These are phyloP conservation scores for Arthroderma sp. DNA, from an alignment of 2,329 filamentous ascomycete species.

Conservation along the genomic window DNA sequence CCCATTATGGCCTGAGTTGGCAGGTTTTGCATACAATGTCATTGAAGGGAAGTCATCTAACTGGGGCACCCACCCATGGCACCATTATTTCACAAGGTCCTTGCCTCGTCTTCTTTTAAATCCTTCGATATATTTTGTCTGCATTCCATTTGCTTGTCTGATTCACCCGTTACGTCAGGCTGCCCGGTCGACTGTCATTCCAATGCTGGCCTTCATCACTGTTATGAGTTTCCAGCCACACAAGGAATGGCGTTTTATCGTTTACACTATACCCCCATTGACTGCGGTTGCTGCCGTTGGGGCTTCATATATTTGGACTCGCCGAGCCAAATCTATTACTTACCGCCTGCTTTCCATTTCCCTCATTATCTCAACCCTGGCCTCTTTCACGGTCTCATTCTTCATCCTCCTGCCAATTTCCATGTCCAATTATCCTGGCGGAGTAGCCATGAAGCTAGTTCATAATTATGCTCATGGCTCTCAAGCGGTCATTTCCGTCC, in stretches of 20 bases:
- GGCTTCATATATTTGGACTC: slow-evolving; percentile 57
- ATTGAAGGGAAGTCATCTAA: slow-evolving; percentile 67
- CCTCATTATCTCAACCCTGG: slow-evolving; percentile 49
- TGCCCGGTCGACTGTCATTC: slow-evolving; percentile 47
- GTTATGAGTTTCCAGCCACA: slow-evolving; percentile 84
- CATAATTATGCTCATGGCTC: slow-evolving; percentile 24
- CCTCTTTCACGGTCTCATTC: slow-evolving; percentile 49
- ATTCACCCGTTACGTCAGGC: slow-evolving; percentile 41
- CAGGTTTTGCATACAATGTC: slow-evolving; percentile 84
- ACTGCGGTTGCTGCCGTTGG: slow-evolving; percentile 65
- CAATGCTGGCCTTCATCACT: slow-evolving; percentile 58
- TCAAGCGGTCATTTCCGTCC: slow-evolving; percentile 30
- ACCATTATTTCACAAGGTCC: slow-evolving; percentile 74
- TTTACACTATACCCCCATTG: slow-evolving; percentile 72
- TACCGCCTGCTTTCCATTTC: slow-evolving; percentile 44
- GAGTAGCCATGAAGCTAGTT: slow-evolving; percentile 52
- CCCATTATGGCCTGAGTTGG: slow-evolving; percentile 78
- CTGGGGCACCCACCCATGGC: slow-evolving; percentile 78
- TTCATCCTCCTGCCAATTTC: slow-evolving; percentile 68
- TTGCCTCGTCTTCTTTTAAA: slow-evolving; percentile 77
- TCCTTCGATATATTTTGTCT: slow-evolving; percentile 49
- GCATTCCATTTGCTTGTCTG: slow-evolving; percentile 43
- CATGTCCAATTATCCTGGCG: slow-evolving; percentile 86
- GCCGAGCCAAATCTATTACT: slow-evolving; percentile 48
- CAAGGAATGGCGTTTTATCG: slow-evolving; percentile 91